Evolutionary conservation across 2,329 filamentous ascomycete species (phyloP), one percentile per base, ranked within the genome.

Genomic region (Celoporthe dispersa): DNA sequence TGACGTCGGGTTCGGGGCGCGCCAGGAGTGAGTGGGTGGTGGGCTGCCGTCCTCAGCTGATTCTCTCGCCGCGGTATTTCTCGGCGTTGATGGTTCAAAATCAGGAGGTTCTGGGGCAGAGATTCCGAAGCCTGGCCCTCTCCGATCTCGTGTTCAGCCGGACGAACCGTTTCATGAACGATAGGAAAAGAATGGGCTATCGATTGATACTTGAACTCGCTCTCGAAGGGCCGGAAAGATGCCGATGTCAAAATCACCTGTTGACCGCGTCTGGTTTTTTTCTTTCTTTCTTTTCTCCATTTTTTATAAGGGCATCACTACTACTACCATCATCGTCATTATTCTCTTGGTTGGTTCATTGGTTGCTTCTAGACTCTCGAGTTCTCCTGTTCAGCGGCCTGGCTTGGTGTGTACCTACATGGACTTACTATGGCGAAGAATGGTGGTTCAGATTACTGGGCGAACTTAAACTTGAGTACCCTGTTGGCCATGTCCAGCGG

Each of bases 31-130:
- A 3, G 35, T 44, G 61, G 25, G 41, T 37, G 66, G 57, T 67
- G 41, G 41, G 39, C 57, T 63, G 59, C 68, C 62, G 64, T 66
- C 62, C 70, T 72, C 68, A 70, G 60, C 57, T 61, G 68, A 66
- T 44, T 67, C 39, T 28, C 68, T 61, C 66, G 60, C 64, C 70
- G 68, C 68, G 55, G 64, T 72, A 68, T 72, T 70, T 72, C 68
- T 72, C 70, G 70, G 68, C 68, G 57, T 68, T 68, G 65, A 68
- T 35, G 57, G 64, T 16, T 64, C 64, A 69, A 41, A 65, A 67
- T 68, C 70, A 70, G 65, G 57, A 70, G 68, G 70, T 70, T 66
- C 35, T 53, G 22, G 55, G 14, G 41, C 41, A 67, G 59, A 37
- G 44, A 51, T 66, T 66, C 59, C 55, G 59, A 68, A 25, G 66